phyloP scores from a whole-genome alignment of 345 rosid species.

The Eucalyptus pauciflora region DNA sequence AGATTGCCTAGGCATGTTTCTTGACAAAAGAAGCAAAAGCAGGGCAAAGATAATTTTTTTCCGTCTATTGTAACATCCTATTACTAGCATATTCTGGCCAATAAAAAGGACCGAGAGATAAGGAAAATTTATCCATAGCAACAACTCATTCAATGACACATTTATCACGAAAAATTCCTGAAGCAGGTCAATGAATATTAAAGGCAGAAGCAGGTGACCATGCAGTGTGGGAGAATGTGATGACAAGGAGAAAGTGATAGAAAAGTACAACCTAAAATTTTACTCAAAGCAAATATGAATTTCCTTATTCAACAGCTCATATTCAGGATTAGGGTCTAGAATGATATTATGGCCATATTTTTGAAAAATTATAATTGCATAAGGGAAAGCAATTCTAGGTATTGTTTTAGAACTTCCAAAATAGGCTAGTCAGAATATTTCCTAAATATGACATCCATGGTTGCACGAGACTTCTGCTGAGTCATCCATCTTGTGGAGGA shows the following conservation, averaged over 20 bases:
- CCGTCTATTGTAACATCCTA: background rate
- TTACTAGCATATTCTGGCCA: background rate
- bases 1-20: background rate
- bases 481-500: background rate
- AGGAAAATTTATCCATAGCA: background rate
- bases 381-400: background rate
- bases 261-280: background rate
- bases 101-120: background rate
- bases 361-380: background rate
- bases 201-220: background rate
- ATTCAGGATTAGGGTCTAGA: background rate
- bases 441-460: background rate
- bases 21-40: background rate
- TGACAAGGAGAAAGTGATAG: background rate
- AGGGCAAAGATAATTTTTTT: background rate
- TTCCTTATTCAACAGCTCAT: background rate
- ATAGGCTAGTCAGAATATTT: background rate
- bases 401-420: background rate
- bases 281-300: background rate
- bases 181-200: background rate
- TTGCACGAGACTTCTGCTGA: background rate
- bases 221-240: background rate
- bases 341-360: background rate
- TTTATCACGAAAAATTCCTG: background rate
- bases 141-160: background rate